Conservation (phyloP, 441 rosid species). For the Bocquillonia castaneifolia region DNA sequence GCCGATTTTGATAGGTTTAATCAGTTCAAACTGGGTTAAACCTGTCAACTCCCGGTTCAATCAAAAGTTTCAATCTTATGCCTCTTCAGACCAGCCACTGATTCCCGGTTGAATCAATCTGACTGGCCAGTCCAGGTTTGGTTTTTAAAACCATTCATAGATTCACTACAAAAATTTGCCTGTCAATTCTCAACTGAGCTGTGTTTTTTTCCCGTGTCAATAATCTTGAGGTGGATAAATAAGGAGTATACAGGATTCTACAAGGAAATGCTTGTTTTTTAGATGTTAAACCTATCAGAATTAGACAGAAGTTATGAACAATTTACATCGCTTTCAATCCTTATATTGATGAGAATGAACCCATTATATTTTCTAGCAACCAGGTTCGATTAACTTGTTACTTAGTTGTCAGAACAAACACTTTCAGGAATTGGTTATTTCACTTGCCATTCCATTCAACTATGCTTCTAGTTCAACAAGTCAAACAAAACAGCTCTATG, state of each 20-base stretch:
- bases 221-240: too few relatives aligned
- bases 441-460: not conserved
- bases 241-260: not conserved
- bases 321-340: not conserved
- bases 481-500: not conserved
- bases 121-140: too few relatives aligned
- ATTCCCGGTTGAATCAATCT: too few relatives aligned
- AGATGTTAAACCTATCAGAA: not conserved
- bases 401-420: not conserved
- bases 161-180: not conserved
- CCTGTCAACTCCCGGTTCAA: too few relatives aligned
- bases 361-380: not conserved
- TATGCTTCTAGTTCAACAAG: not conserved
- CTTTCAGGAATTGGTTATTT: not conserved
- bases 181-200: too few relatives aligned
- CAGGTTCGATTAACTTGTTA: not conserved
- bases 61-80: too few relatives aligned
- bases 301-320: not conserved
- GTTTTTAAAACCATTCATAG: too few relatives aligned
- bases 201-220: not conserved
- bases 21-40: too few relatives aligned
- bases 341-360: not conserved
- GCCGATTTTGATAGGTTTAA: too few relatives aligned
- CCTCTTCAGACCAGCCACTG: too few relatives aligned
- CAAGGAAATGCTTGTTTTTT: not conserved